A percentile compares a stretch with the other conserved stretches of the same genome.
phyloP scores from a whole-genome alignment of 2,329 filamentous ascomycete species.

The Sporothrix inflata region DNA sequence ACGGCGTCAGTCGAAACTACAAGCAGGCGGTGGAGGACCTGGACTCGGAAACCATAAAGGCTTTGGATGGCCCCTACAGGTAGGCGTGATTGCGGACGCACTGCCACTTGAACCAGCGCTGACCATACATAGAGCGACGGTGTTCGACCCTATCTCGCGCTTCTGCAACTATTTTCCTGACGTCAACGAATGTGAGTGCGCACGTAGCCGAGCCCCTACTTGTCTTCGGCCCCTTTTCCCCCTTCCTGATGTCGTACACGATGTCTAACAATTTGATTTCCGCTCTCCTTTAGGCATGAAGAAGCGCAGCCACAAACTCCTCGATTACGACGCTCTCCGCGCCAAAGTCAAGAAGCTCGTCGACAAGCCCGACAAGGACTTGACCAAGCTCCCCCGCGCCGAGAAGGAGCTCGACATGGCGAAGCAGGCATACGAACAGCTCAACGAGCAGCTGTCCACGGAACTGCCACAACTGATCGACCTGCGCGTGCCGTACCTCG shows the following conservation, averaged over 20 bases:
- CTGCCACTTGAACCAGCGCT: background rate
- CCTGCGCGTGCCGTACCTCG: conserved; percentile 92
- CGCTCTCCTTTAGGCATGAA: conserved; percentile 64
- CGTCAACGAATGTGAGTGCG: conserved; percentile 78
- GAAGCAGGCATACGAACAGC: conserved; percentile 88
- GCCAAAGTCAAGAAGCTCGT: conserved; percentile 96
- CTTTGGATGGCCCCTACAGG: conserved; percentile 92
- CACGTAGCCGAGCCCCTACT: background rate
- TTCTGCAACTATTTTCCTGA: conserved; percentile 99
- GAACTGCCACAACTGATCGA: conserved; percentile 97
- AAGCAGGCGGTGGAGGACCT: conserved; percentile 98
- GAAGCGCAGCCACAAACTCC: conserved; percentile 96
- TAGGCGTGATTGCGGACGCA: background rate
- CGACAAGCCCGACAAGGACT: conserved; percentile 98
- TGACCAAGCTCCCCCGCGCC: conserved; percentile 90
- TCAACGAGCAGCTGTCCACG: conserved; percentile 92
- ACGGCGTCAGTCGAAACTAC: conserved; percentile 94
- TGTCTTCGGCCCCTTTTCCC: background rate
- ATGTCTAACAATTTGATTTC: background rate
- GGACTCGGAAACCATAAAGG: conserved; percentile 98
- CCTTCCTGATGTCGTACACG: background rate
- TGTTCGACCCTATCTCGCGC: conserved; percentile 90
- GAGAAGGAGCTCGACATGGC: conserved; percentile 97
- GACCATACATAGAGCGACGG: conserved; percentile 61
- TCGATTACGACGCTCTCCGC: conserved; percentile 95